These are phyloP conservation scores for Penicillium robsamsonii DNA, from an alignment of 495 filamentous ascomycete species.

Conservation along the genomic window DNA sequence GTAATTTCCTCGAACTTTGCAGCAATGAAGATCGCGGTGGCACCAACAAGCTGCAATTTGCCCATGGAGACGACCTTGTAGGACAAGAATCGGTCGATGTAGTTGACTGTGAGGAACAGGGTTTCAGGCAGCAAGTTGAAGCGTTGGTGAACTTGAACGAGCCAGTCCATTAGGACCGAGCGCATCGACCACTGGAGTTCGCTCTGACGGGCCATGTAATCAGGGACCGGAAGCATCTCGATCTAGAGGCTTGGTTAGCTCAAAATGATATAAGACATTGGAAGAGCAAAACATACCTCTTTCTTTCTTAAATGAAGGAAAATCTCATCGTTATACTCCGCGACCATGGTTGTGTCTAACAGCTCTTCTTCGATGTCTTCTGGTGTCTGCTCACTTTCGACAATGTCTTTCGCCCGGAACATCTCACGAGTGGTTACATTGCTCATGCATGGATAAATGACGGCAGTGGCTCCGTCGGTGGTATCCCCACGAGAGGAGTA, in stretches of 20 bases:
- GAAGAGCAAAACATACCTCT: slow-evolving; percentile 63
- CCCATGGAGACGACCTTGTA: slow-evolving; percentile 90
- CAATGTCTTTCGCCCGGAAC: slow-evolving; percentile 62
- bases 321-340: slow-evolving; percentile 94
- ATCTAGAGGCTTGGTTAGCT: slow-evolving; percentile 49
- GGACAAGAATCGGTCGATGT: slow-evolving; percentile 94
- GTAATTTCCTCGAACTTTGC: slow-evolving; percentile 99
- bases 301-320: slow-evolving; percentile 85
- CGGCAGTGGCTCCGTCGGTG: slow-evolving; percentile 69
- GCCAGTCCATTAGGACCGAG: slow-evolving; percentile 95
- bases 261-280: not conserved
- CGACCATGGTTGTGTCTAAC: slow-evolving; percentile 97
- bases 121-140: slow-evolving; percentile 93
- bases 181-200: slow-evolving; percentile 99
- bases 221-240: slow-evolving; percentile 75
- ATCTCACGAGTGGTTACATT: slow-evolving; percentile 54
- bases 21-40: slow-evolving; percentile 92
- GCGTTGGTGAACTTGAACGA: slow-evolving; percentile 91
- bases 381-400: slow-evolving; percentile 55
- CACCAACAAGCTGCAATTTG: slow-evolving; percentile 94
- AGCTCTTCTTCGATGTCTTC: slow-evolving; percentile 81
- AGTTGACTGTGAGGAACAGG: slow-evolving; percentile 88
- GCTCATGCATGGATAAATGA: slow-evolving; percentile 63
- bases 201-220: slow-evolving; percentile 96
- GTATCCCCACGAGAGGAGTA: slow-evolving; percentile 73